Evolutionary conservation across 805 yeast genomes (phyloP).

Genomic region (Kodamaea neixiangensis): DNA sequence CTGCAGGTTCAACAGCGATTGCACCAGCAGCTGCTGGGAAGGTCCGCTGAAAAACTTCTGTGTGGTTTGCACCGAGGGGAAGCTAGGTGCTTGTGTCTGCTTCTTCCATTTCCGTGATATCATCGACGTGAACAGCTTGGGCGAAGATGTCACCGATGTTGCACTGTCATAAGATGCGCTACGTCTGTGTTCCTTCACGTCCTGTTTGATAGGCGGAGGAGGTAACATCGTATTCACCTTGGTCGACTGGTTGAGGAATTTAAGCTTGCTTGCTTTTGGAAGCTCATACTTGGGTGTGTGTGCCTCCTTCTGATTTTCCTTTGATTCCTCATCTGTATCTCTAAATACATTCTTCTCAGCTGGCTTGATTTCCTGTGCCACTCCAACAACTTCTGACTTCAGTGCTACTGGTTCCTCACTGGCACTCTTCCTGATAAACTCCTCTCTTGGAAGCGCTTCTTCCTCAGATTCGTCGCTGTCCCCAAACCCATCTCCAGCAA

Average conservation of each 20-base stretch:
- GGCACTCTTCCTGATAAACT: constrained; percentile 4
- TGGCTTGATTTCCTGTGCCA: background rate
- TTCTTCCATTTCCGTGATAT: constrained; percentile 29
- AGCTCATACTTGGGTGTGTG: constrained; percentile 1
- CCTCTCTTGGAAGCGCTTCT: background rate
- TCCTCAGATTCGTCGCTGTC: constrained; percentile 20
- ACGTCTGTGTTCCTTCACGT: constrained; percentile 22
- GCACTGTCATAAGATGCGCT: constrained; percentile 31
- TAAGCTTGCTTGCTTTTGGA: constrained; percentile 3
- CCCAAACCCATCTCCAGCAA: constrained; percentile 44
- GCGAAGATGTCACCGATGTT: constrained; percentile 26
- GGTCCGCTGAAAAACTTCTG: constrained; percentile 5
- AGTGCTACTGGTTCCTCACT: background rate
- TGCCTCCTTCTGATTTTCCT: background rate
- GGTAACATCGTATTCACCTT: constrained; percentile 12
- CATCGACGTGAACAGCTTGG: constrained; percentile 34
- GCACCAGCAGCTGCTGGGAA: constrained; percentile 5
- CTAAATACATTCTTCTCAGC: constrained; percentile 6
- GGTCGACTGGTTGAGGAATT: constrained; percentile 8
- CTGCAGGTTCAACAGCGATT: constrained; percentile 4
- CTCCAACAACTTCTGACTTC: background rate
- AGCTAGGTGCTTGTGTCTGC: constrained; percentile 7
- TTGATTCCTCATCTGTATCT: constrained; percentile 1
- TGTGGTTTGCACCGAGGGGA: background rate
- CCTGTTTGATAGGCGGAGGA: constrained; percentile 19